Base-by-base conservation (phyloP, 805 yeast species). In the Saccharomycopsis fodiens region DNA sequence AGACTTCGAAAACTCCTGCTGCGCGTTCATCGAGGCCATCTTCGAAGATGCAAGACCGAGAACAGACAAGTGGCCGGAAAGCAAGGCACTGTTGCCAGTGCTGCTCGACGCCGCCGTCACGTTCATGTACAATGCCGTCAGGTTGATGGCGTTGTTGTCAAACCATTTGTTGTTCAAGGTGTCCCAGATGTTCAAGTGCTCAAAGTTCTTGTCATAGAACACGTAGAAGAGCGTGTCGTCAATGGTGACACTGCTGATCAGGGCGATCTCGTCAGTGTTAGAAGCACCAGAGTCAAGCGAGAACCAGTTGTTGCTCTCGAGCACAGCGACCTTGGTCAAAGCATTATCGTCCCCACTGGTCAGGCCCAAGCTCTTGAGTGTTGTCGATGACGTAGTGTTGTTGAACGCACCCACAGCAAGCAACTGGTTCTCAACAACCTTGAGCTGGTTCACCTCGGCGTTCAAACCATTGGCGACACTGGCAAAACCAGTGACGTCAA, bases 371-470 rank as follows among this genome's bases (percentile, higher is more conserved):
- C 57, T 38, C 1, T 58, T 50, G n/a, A 57, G 22, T 1, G 55
- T 37, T 32, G 62, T 57, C 8, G 56, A 37, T 12, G 70, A 57
- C 3, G 57, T 39, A 12, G 71, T 59, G 1, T 66, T 62, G 32
- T 58, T 54, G 50, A 79, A 73, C 4, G 63, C 55, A 3, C 86
- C 86, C 19, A 69, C 61, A 7, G 78, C 48, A 3, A 72, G 42
- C 4, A 82, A 60, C 4, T 63, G 60, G 10, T 61, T 60, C 12
- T 62, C 57, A 21, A 66, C 60, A 3, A 53, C 27, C 4, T 55
- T 40, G 16, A 74, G 42, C 12, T 62, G 57, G 7, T 57, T 46
- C 1, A 78, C 68, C 1, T 53, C 51, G 1, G 73, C 70, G 50
- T 65, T 58, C 13, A 73, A 46, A 2, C 77, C 69, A 29, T 72